Base-by-base conservation (phyloP, 2,329 filamentous ascomycete species). In the Ascocoryne sarcoides region DNA sequence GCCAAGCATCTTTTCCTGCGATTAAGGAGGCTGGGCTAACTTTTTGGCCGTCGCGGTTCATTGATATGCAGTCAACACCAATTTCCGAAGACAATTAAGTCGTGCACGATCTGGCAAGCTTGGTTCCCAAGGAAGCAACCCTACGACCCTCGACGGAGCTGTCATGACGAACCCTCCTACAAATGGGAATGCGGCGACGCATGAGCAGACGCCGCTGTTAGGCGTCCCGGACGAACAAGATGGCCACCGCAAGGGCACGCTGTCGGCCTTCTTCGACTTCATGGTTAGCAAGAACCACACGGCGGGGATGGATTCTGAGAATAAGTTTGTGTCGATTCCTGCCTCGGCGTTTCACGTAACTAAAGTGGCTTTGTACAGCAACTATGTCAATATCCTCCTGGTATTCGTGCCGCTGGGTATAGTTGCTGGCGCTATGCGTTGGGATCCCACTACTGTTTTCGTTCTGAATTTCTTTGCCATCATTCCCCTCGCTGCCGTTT, bases 371-470 rank as follows among this genome's bases (percentile, higher is more conserved):
- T 44, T 59, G 45, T 48, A 54, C 37, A 59, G 56, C 53, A 59
- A 55, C 50, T 59, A 59, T 61, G 78, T 95, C 65, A 95, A 95
- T 59, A 57, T 94, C 28, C 67, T 95, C 19, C 67, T 95, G 31
- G 44, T 95, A 21, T 78, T 82, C 31, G 87, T 85, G 1, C 88
- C 89, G 0, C 72, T 79, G 34, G 88, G 88, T 47, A 86, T 95
- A 60, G 75, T 77, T 68, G 64, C 72, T 44, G 73, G 73, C 48
- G 62, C 62, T 4, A 50, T 71, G 46, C 59, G 57, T 40, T 68
- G 68, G 65, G 65, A 68, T 51, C 69, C 73, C 3, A 72, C 68
- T n/a, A 64, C 65, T 32, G 65, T 75, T 51, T 77, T 78, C 58
- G 56, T 71, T 38, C 64, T 76, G 53, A 76, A 76, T 58, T 76